Conservation (phyloP, 2,329 filamentous ascomycete genomes). For the Arthrobotrys sphaeroides region DNA sequence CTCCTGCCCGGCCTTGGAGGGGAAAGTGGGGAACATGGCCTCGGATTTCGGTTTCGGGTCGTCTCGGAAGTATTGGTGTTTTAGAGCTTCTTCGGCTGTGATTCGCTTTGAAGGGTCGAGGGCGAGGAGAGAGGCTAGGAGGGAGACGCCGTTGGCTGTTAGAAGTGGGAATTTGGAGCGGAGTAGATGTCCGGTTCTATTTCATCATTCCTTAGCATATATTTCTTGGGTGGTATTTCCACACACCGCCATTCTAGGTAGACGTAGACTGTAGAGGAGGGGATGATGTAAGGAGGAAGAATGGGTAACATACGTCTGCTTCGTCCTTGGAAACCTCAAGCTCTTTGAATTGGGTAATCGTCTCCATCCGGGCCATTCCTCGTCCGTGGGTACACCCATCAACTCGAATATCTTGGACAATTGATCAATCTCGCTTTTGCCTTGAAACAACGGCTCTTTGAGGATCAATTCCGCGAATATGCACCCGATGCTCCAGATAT, state of each 20-base stretch:
- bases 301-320: conserved; percentile 14
- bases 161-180: conserved; percentile 83
- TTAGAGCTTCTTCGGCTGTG: conserved; percentile 76
- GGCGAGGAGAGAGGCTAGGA: conserved; percentile 76
- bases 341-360: conserved; percentile 85
- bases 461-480: conserved; percentile 92
- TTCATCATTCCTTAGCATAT: neutral
- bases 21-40: conserved; percentile 96
- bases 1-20: conserved; percentile 92
- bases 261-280: neutral
- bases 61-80: conserved; percentile 85
- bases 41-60: conserved; percentile 89
- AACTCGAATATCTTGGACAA: conserved; percentile 87
- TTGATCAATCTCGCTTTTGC: conserved; percentile 91
- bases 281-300: neutral
- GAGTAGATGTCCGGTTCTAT: conserved; percentile 67
- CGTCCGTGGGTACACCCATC: conserved; percentile 83
- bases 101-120: conserved; percentile 79
- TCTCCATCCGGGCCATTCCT: conserved; percentile 85
- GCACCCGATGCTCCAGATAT: conserved; percentile 96
- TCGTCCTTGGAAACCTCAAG: conserved; percentile 72
- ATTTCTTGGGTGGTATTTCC: too few species aligned
- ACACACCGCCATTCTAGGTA: neutral
- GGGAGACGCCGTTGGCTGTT: conserved; percentile 75
- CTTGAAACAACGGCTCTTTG: conserved; percentile 83